Base-by-base conservation (phyloP, 768 basidiomycete genomes). In the Termitomyces heimii region DNA sequence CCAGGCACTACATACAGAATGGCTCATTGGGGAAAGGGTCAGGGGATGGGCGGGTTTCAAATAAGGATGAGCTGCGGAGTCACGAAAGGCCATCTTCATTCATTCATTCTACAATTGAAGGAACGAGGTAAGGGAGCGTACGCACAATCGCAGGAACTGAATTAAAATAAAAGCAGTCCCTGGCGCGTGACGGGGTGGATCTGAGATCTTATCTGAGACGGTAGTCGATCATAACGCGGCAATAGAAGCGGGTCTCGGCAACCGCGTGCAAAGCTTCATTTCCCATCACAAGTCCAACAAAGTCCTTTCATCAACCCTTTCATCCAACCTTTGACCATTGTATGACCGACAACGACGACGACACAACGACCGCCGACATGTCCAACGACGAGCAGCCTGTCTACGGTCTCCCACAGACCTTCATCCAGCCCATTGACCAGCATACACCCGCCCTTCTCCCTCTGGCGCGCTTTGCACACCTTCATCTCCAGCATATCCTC, bases 401-500 rank as follows among this genome's bases (percentile, higher is more conserved):
- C 5, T 53, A 53, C 45, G 55, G 55, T 1, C 52, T 57, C 42
- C 43, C 59, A 13, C 32, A 34, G 7, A 53, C 55, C 31, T 4
- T 37, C 12, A 16, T 24, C 47, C 26, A 31, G 50, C 49, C 34
- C 35, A 8, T 42, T 14, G 43, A 51, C 35, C n/a, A 56, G 40
- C 42, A 45, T 24, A 43, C 24, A 26, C 52, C 45, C 35, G 8
- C 52, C 1, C 58, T 74, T 1, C 68, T 80, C 53, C 60, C 72
- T n/a, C 61, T 76, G 1, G 14, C 63, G 22, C 71, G 81, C 57
- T 92, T 91, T 66, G 75, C 84, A 3, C 67, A 75, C 20, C 70
- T 93, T 51, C 86, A 88, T 55, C 77, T 82, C 63, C 68, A 75
- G n/a, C 82, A 90, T 61, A 74, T 83, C 60, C 76, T 81, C 57